These are phyloP conservation scores for Fusarium graminum DNA, from an alignment of 2,329 filamentous ascomycete species.

Conservation along the genomic window DNA sequence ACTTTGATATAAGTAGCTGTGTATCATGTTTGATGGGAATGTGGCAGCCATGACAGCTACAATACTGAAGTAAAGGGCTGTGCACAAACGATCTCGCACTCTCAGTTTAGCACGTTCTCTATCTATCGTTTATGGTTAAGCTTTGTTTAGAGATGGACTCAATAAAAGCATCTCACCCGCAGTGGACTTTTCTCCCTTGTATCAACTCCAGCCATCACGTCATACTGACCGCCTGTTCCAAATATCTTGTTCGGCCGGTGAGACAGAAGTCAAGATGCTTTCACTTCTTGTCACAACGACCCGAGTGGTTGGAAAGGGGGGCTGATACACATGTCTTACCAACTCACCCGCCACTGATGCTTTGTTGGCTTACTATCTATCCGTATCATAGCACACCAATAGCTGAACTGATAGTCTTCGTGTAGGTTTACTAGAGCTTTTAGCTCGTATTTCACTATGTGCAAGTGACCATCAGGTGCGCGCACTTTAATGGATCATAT, in stretches of 20 bases:
- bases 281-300: background rate
- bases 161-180: background rate
- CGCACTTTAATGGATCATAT: background rate
- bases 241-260: background rate
- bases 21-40: background rate
- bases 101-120: background rate
- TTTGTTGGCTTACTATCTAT: background rate
- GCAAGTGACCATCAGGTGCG: no score
- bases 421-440: no score
- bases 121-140: background rate
- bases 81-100: background rate
- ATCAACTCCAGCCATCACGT: background rate
- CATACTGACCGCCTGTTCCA: background rate
- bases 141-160: background rate
- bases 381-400: background rate
- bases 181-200: background rate
- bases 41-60: background rate
- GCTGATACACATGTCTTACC: constrained; percentile 17
- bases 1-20: background rate
- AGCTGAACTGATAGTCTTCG: no score
- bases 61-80: background rate
- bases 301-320: constrained; percentile 1
- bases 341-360: constrained; percentile 5
- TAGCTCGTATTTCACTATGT: no score
- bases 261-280: background rate